Evolutionary conservation across 2,329 filamentous ascomycete species (phyloP).

Genomic region (Daldinia eschscholtzii): DNA sequence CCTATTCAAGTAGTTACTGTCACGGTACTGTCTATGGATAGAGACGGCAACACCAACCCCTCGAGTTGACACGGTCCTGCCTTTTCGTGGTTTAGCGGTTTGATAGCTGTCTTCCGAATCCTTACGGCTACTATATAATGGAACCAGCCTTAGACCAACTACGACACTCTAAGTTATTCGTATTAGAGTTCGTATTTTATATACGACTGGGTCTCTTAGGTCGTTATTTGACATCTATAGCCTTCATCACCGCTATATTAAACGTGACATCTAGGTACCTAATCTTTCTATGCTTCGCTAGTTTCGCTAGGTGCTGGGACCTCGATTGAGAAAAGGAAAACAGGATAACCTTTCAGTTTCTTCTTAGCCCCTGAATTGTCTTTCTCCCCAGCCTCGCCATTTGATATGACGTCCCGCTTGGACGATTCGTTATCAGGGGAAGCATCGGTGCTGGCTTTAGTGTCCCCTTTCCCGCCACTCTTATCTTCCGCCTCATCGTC

Average conservation of each 20-base stretch:
- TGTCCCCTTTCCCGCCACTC: neutral
- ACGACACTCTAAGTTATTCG: no score
- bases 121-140: no score
- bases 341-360: conserved; percentile 33
- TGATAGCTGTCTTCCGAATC: no score
- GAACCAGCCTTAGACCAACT: no score
- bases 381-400: conserved; percentile 39
- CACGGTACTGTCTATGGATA: no score
- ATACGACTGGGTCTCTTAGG: no score
- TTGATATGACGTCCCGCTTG: conserved; percentile 10
- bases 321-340: conserved; percentile 52
- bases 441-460: neutral
- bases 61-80: no score
- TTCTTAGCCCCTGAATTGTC: conserved; percentile 13
- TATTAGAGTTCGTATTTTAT: no score
- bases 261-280: neutral
- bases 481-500: conserved; percentile 45
- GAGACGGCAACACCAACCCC: no score
- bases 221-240: neutral
- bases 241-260: neutral
- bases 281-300: neutral
- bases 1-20: no score
- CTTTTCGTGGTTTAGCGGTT: no score
- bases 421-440: conserved; percentile 7
- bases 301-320: conserved; percentile 40